Conservation (phyloP, 2,329 filamentous ascomycete genomes). For the Huntiella moniliformis region DNA sequence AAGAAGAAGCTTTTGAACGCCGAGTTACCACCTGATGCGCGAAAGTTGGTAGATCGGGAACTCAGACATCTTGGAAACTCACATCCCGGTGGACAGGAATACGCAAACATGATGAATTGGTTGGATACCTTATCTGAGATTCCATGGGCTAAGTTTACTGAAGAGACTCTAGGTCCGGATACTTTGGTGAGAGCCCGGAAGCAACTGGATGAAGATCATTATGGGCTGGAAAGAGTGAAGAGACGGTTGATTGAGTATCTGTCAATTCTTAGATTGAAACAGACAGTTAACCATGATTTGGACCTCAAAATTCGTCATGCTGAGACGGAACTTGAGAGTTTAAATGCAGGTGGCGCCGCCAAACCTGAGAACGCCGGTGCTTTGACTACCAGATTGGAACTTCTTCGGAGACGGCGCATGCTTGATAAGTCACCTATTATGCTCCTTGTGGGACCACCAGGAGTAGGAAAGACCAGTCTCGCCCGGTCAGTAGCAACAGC, state of each 20-base stretch:
- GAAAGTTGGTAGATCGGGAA: constrained; percentile 81
- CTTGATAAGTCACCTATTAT: constrained; percentile 92
- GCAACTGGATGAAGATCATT: constrained; percentile 90
- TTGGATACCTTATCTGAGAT: constrained; percentile 87
- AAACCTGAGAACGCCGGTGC: constrained; percentile 17
- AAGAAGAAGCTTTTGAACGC: constrained; percentile 74
- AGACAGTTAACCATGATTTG: constrained; percentile 67
- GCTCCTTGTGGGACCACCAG: constrained; percentile 79
- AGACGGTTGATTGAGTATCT: constrained; percentile 89
- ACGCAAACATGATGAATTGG: constrained; percentile 83
- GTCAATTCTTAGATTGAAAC: constrained; percentile 88
- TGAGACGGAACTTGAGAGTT: constrained; percentile 30
- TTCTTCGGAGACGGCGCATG: constrained; percentile 66
- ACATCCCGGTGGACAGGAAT: constrained; percentile 90
- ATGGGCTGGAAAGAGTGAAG: constrained; percentile 92
- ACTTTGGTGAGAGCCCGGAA: constrained; percentile 64
- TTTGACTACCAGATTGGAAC: constrained; percentile 44
- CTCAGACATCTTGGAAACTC: constrained; percentile 80
- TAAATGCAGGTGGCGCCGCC: constrained; percentile 22
- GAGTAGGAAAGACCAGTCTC: constrained; percentile 88
- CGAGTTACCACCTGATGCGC: constrained; percentile 62
- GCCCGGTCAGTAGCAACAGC: constrained; percentile 86
- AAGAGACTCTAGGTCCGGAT: constrained; percentile 67
- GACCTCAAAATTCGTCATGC: constrained; percentile 57
- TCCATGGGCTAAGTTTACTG: constrained; percentile 70